Percentiles rank a stretch among this genome's conserved stretches.
These are phyloP conservation scores for Phoenix dactylifera DNA, from an alignment of 176 grass and related monocot genomes.

Conservation along the genomic window DNA sequence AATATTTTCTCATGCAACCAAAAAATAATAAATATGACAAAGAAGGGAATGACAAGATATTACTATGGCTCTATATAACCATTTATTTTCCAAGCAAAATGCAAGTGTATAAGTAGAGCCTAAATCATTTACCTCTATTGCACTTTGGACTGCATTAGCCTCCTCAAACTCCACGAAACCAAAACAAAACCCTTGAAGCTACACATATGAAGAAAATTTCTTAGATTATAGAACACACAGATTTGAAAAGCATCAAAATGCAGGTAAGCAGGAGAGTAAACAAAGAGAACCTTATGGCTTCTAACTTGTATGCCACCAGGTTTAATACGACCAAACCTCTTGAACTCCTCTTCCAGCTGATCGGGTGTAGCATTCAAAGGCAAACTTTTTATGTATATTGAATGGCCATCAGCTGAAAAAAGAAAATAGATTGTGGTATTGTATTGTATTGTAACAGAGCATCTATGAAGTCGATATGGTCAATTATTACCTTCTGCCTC, in stretches of 20 bases:
- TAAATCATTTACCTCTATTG: constrained; percentile 49
- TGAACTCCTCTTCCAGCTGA: not conserved
- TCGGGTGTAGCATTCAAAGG: constrained; percentile 13
- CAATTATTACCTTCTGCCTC: constrained; percentile 60
- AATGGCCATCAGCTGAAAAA: constrained; percentile 52
- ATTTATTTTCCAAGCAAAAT: no score
- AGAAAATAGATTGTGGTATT: no score
- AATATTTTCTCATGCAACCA: no score
- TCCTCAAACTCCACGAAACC: constrained; percentile 95
- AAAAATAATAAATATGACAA: no score
- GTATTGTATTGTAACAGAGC: no score
- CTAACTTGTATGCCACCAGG: constrained; percentile 7
- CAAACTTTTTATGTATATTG: constrained; percentile 75
- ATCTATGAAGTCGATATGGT: not conserved
- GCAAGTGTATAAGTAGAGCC: no score
- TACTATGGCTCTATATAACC: no score
- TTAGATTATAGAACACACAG: not conserved
- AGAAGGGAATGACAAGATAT: no score
- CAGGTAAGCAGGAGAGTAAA: no score
- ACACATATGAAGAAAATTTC: constrained; percentile 14
- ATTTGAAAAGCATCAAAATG: no score
- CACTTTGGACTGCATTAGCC: constrained; percentile 66
- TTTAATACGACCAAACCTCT: constrained; percentile 1
- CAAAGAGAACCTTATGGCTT: constrained; percentile 13
- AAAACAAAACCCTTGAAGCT: constrained; percentile 94